Percentiles rank a stretch among this genome's conserved stretches.
phyloP scores from a whole-genome alignment of 306 rosid genomes.

The Fagus crenata region DNA sequence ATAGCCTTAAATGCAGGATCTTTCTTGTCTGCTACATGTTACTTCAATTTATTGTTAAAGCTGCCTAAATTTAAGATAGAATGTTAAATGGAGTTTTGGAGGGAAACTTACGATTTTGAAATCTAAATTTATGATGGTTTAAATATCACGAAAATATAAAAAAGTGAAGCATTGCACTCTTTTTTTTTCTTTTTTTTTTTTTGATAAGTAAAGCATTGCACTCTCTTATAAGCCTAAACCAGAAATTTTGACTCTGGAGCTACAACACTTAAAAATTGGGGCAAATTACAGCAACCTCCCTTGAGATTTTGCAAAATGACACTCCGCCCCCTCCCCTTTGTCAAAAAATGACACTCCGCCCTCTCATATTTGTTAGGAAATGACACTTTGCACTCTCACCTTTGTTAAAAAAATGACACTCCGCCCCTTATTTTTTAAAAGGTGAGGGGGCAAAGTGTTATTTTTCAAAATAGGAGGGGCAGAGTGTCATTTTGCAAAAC shows the following conservation, averaged over 20 bases:
- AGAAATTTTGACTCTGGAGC: neutral
- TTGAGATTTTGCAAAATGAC: no score
- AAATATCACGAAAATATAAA: neutral
- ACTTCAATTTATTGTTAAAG: neutral
- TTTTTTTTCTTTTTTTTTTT: no score
- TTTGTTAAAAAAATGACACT: no score
- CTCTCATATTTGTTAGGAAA: no score
- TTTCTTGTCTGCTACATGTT: neutral
- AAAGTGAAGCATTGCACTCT: neutral
- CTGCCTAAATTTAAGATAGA: neutral
- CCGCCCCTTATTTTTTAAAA: no score
- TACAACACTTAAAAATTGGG: neutral
- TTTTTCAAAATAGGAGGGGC: no score
- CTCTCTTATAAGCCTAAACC: neutral
- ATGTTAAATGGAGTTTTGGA: neutral
- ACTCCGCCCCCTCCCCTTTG: no score
- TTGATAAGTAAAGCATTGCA: neutral
- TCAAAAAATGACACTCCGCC: no score
- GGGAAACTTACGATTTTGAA: neutral
- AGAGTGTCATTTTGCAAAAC: no score
- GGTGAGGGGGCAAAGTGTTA: no score
- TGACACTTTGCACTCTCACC: no score
- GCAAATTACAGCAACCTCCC: no score
- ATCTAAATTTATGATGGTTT: neutral
- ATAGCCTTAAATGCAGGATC: neutral